These are phyloP conservation scores for Cordyceps tenuipes DNA, from an alignment of 2,329 filamentous ascomycete genomes.

Conservation along the genomic window DNA sequence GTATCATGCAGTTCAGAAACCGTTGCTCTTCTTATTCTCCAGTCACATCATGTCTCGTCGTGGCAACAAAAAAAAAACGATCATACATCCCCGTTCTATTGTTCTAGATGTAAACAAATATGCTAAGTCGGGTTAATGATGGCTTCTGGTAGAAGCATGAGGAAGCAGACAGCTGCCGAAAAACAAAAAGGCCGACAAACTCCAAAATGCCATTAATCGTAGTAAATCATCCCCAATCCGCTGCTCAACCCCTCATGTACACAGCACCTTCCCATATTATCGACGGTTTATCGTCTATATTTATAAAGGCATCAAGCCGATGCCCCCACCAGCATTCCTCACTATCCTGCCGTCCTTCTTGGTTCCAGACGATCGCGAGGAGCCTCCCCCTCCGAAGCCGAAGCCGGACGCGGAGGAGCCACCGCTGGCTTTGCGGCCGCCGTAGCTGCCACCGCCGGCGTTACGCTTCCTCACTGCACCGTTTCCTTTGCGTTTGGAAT, in stretches of 20 bases:
- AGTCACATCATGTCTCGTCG: background rate
- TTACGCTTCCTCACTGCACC: conserved; percentile 17
- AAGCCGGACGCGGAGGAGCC: conserved; percentile 8
- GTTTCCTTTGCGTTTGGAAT: conserved; percentile 19
- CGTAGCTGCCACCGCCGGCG: conserved; percentile 18
- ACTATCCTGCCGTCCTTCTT: conserved; percentile 22
- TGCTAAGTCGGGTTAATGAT: background rate
- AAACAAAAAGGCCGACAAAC: background rate
- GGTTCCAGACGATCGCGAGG: conserved; percentile 12
- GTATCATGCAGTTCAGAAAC: background rate
- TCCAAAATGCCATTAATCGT: conserved; percentile 2
- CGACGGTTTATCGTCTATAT: background rate
- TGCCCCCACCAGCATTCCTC: conserved; percentile 27
- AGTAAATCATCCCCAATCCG: background rate
- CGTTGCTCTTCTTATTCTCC: background rate
- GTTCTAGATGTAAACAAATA: background rate
- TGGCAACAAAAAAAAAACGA: background rate
- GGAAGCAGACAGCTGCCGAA: background rate
- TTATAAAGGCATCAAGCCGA: conserved; percentile 32
- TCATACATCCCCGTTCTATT: background rate
- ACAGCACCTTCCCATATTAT: background rate
- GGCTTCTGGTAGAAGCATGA: background rate
- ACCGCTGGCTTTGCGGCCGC: conserved; percentile 23
- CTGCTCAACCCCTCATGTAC: background rate
- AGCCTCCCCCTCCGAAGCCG: conserved; percentile 7